Evolutionary conservation across 164 flowering plant genomes (phyloP), one percentile per base, ranked within the genome.

Genomic region (Paratinospora sagittata): DNA sequence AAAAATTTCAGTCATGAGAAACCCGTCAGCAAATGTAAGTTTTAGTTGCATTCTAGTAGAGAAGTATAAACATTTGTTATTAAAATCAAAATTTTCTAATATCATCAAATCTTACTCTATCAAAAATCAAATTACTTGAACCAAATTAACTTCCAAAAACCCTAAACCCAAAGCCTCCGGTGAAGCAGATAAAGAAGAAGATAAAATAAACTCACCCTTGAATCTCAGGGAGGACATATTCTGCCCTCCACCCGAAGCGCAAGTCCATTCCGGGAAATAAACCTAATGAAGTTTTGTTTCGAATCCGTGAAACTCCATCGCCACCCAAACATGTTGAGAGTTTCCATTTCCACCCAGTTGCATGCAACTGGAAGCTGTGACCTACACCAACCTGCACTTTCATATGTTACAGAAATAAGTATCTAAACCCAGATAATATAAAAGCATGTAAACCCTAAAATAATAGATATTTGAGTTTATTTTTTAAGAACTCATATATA

Each of bases 311-410:
- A 45, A 94, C 27, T 41, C 95, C 96, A 80, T 94, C 96, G 66
- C 96, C 97, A 43, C 97, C 98, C 66, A 84, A 86, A 82, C 95
- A 84, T 39, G 96, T 82, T 16, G 89, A 84, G 37, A 94, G 87
- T 78, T 89, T 90, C 98, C 98, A 94, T 78, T 94, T 91, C 94
- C 92, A 94, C 61, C 93, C 93, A 76, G 85, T 89, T n/a, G 94
- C 84, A 75, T 87, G 78, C 75, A 81, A 69, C 67, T 82, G 84
- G 77, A 93, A 91, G 78, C 84, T 91, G 74, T 93, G 98, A 67
- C 96, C 96, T 63, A 93, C 67, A 17, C 98, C 98, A 66, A 93
- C 88, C 96, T 93, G 87, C 60, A 79, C 66, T 27, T 14, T 72
- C 27, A 68, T 17, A 62, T 19, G 58, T 5, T 57, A 39, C 63